Base-by-base conservation (phyloP, 768 basidiomycete species). In the Crassisporium funariophilum region DNA sequence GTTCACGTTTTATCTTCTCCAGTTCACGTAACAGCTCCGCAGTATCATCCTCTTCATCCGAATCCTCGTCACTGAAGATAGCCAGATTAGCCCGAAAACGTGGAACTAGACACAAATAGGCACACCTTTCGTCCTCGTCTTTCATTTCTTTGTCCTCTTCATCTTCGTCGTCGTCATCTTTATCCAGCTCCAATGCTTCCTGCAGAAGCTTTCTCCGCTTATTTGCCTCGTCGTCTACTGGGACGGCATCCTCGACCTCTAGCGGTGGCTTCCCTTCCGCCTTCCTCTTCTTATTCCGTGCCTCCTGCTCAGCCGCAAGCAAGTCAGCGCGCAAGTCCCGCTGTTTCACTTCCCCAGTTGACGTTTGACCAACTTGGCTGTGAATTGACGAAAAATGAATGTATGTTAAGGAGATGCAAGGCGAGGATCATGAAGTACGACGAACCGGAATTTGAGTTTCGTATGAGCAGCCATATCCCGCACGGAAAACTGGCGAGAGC, bases 1-100 rank as follows among this genome's bases (percentile, higher is more conserved):
- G 79, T 61, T 98, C 95, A 37, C 86, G 86, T 69, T 97, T 98
- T 56, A 98, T 98, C 73, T 95, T 98, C 69, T 97, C 95, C n/a
- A 99, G 77, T 65, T 99, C 97, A 19, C 93, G 84, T 51, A 99
- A 74, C 17, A 99, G 76, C 59, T 97, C 95, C 0, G 93, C 93
- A 0, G 93, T 92, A 44, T 95, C 92, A 57, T 93, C 91, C 53
- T 95, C 94, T 7, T 91, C 88, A 9, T 74, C 73, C 0, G 64
- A 72, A 17, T 78, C 76, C 6, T 79, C 79, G 25, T 83, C 82
- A 42, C 73, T 77, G 49, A 35, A 43, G 4, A 41, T n/a, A 21
- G 12, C 12, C 10, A 43, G 35, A n/a, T 13, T 15, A 45, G 12
- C 10, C 34, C 31, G 19, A 29, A 5, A 34, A 43, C 9, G 22